Evolutionary conservation across 106 monocot genomes (phyloP), one percentile per base, ranked within the genome.

Genomic region (Phalaenopsis aphrodite): DNA sequence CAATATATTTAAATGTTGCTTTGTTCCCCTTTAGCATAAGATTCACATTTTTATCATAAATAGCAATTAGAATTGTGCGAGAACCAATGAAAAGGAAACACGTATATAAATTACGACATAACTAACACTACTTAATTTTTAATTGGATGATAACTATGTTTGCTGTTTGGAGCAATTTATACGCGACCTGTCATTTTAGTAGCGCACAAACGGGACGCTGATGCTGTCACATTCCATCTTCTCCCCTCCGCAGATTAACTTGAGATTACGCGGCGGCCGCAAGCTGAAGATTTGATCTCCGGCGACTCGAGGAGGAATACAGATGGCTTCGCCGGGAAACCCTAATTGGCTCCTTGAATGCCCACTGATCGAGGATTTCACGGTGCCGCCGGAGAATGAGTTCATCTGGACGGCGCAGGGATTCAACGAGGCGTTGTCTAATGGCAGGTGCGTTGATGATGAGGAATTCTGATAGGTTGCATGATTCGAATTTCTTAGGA

Each of bases 361-460:
- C 21, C 74, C 74, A 19, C 45, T 74, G 43, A 74, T 74, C 41
- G 74, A 74, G 43, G 74, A 74, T 45, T 74, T 74, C 74, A 36
- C 74, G 74, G 74, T 74, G 74, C 74, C 41, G 19, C 74, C 43
- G 45, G 74, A 45, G 74, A 74, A 74, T 19, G 74, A n/a, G 17
- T 74, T 74, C 74, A 74, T 74, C 3, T 74, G 74, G 74, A 10
- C 74, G 74, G 43, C 74, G 42, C 74, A 74, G 43, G 45, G 74
- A 42, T 74, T 74, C 74, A 74, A 74, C 74, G 74, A 74, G 12
- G 15, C 74, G 41, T 74, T 74, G 74, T 74, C 74, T 74, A 74
- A 74, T 74, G 74, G 74, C 41, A 74, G 74, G 74, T 74, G 18
- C 43, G 41, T 45, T 43, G 42, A 42, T 74, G 16, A 12, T 43